Base-by-base conservation (phyloP, 257 asterid genomes). In the Solanum dulcamara region DNA sequence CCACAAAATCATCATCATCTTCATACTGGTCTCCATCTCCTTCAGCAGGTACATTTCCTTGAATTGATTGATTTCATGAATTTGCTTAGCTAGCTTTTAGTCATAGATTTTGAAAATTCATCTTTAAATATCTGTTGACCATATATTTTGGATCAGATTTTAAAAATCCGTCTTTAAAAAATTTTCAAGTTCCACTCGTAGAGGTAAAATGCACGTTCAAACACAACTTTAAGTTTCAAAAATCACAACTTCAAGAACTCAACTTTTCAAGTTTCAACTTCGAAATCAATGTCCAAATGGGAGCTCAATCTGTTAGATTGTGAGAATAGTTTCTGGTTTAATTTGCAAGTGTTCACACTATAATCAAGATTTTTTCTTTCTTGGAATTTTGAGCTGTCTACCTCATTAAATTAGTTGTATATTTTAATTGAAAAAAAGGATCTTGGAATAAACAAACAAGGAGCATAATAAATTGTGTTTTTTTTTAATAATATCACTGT, bases 1-100 rank as follows among this genome's bases (percentile, higher is more conserved):
- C 98, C 12, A 90, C 89, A 83, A 90, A 80, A 81, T 89, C 98
- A 75, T 91, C 98, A 18, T 86, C 95, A 44, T 90, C 90, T 75
- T 94, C 98, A 80, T 91, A 70, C 84, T 84, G 92, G 84, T 82
- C 92, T 72, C 88, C 91, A 28, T 80, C 87, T 81, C 87, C 95
- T 86, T 85, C 98, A 81, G 83, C 93, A 94, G 97, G 98, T 94
- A 91, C 33, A 10, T 71, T 53, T 32, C 57, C 66, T 46, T 64
- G 28, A 50, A n/a, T 38, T 68, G 15, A 18, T 35, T 32, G 71
- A 50, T 72, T 46, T 24, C 66, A 40, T 40, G 46, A 40, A 40
- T 40, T n/a, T 57, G 66, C 32, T n/a, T 57, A 57, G 32, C 66
- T 57, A 57, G 14, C 28, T 1, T 4, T 57, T 57, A 57, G 14